Base-by-base conservation (phyloP, 345 rosid species). In the Euphorbia peplus region DNA sequence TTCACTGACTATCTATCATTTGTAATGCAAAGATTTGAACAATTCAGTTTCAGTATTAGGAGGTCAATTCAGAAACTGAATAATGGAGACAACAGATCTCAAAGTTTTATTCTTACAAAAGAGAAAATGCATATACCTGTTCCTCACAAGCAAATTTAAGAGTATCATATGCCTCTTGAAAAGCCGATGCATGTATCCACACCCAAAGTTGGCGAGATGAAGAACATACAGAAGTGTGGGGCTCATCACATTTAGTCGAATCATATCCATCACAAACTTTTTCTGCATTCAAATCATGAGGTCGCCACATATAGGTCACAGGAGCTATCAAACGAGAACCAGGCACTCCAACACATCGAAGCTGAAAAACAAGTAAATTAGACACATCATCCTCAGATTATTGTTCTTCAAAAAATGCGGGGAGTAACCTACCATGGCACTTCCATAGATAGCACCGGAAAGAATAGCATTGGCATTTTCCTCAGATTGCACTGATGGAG, bases 111-210 rank as follows among this genome's bases (percentile, higher is more conserved):
- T 50, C 51, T n/a, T 21, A 32, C n/a, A 25, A 39, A 14, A 39
- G 67, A 63, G 22, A 25, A 59, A 30, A 50, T 54, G 42, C 6
- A 51, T 21, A 37, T 70, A 91, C 91, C 95, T 76, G 89, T 55
- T 85, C 85, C 76, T 85, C 82, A 78, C 87, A 89, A 68, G 92
- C 89, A 50, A 71, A 71, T 71, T 84, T 82, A 54, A 93, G 75
- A 69, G 92, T 83, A 71, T 72, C 79, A 81, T 63, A 89, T 81
- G 90, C 98, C 80, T 91, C 96, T 61, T 22, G 66, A 77, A 88
- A 86, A 68, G 95, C 89, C 47, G 89, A 85, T 73, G 92, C 89
- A 89, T 91, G 97, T 69, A 91, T 82, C 97, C 95, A 93, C 59
- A 91, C 71, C 95, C 95, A 91, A 58, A 89, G 75, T 76, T 82